These are phyloP conservation scores for Leccinum incarnatum DNA, from an alignment of 768 basidiomycete genomes.

Conservation along the genomic window DNA sequence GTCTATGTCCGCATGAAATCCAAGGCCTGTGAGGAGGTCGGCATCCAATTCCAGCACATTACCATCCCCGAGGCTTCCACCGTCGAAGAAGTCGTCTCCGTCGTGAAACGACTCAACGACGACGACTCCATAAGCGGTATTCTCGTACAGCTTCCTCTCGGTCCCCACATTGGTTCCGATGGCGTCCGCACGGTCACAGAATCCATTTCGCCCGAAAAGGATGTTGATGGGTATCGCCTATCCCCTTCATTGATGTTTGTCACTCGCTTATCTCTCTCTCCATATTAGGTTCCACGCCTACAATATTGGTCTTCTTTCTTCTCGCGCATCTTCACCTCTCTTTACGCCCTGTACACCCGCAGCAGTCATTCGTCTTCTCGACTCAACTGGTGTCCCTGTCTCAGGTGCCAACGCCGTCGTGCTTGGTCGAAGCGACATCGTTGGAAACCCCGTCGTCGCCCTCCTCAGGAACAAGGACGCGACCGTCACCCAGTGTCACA, in stretches of 20 bases:
- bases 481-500: conserved; percentile 98
- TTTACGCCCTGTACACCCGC: conserved; percentile 96
- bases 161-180: conserved; percentile 73
- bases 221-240: conserved; percentile 83
- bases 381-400: conserved; percentile 77
- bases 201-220: conserved; percentile 89
- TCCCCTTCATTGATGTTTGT: conserved; percentile 1
- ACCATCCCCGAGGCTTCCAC: conserved; percentile 63
- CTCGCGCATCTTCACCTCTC: conserved; percentile 83
- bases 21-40: conserved; percentile 92
- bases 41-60: conserved; percentile 84
- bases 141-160: conserved; percentile 93
- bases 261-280: conserved; percentile 6
- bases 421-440: conserved; percentile 95
- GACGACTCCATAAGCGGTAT: conserved; percentile 84
- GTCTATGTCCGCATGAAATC: conserved; percentile 97
- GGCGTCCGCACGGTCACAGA: conserved; percentile 93
- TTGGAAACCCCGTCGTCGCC: conserved; percentile 91
- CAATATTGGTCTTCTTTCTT: conserved; percentile 94
- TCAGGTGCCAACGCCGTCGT: conserved; percentile 85
- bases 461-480: conserved; percentile 89
- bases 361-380: conserved; percentile 86
- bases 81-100: conserved; percentile 70
- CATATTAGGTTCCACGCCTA: conserved; percentile 87
- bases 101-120: conserved; percentile 79